phyloP scores from a whole-genome alignment of 768 basidiomycete species.

The Cystofilobasidium bisporidii region DNA sequence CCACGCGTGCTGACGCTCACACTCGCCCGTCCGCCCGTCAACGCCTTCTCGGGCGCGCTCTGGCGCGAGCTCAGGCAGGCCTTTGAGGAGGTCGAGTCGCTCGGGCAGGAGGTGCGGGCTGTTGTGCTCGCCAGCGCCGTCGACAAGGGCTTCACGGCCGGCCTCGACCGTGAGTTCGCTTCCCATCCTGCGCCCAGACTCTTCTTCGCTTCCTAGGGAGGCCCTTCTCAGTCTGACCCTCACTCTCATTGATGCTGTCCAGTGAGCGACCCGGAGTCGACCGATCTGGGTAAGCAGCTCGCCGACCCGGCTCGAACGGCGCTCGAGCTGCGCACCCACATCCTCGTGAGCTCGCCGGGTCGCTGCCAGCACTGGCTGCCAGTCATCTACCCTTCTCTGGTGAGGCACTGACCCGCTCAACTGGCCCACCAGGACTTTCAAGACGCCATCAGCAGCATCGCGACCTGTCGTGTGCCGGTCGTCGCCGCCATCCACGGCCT shows the following conservation, averaged over 20 bases:
- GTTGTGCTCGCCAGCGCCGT: conserved; percentile 63
- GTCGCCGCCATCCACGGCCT: conserved; percentile 71
- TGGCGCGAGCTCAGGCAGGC: conserved; percentile 60
- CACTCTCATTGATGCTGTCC: neutral
- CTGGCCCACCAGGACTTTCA: conserved; percentile 50
- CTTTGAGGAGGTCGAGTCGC: conserved; percentile 48
- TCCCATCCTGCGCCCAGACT: neutral
- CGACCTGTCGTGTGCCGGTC: conserved; percentile 64
- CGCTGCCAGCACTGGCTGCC: neutral
- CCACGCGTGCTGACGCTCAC: conserved; percentile 16
- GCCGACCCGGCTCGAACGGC: conserved; percentile 36
- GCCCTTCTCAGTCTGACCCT: neutral
- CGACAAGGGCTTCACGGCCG: conserved; percentile 70
- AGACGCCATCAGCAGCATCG: conserved; percentile 56
- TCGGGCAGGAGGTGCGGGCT: conserved; percentile 49
- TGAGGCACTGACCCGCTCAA: too few species aligned
- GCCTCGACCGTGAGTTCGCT: conserved; percentile 57
- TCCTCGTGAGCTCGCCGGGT: conserved; percentile 39
- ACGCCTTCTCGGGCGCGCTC: conserved; percentile 50
- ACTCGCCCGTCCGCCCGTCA: conserved; percentile 49
- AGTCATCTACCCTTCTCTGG: neutral
- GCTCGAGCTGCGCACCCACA: conserved; percentile 38
- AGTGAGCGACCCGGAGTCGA: neutral
- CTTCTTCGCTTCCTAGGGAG: too few species aligned
- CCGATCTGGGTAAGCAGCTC: neutral